A percentile compares a stretch with the other conserved stretches of the same genome.
These are phyloP conservation scores for Bonia amplexicaulis DNA, from an alignment of 176 grass and related monocot species.

Conservation along the genomic window DNA sequence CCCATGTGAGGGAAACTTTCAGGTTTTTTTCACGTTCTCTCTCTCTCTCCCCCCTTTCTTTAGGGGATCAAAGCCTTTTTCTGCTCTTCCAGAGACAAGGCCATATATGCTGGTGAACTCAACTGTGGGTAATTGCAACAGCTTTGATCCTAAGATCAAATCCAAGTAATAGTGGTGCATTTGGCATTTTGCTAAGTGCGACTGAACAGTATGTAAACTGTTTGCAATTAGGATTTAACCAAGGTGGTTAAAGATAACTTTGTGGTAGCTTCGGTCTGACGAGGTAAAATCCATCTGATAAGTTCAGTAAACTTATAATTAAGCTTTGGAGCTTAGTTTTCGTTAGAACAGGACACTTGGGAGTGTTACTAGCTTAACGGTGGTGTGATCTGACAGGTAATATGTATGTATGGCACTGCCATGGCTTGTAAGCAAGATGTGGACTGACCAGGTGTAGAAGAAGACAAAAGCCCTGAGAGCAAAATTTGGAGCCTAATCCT, in stretches of 20 bases:
- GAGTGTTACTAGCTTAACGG: neutral
- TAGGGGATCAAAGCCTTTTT: neutral
- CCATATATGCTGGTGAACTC: slow-evolving; percentile 12
- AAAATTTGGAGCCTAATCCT: slow-evolving; percentile 16
- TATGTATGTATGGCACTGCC: neutral
- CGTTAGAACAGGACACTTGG: neutral
- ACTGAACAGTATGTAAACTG: neutral
- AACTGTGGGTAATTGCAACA: slow-evolving; percentile 13
- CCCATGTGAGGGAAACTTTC: slow-evolving; percentile 41
- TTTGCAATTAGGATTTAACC: neutral
- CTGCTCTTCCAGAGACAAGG: slow-evolving; percentile 12
- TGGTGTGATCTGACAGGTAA: neutral
- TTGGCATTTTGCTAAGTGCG: neutral
- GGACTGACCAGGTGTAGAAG: slow-evolving; percentile 8
- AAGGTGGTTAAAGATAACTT: neutral
- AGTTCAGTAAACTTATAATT: neutral
- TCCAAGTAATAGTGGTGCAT: neutral
- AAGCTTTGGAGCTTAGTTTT: neutral
- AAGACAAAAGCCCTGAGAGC: neutral
- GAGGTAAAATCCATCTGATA: neutral
- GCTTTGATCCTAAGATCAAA: slow-evolving; percentile 3
- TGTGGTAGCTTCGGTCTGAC: neutral
- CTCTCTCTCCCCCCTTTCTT: neutral
- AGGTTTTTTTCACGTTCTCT: neutral
- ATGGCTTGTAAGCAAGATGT: neutral